These are phyloP conservation scores for Millerago galiae DNA, from an alignment of 805 yeast genomes.

Conservation along the genomic window DNA sequence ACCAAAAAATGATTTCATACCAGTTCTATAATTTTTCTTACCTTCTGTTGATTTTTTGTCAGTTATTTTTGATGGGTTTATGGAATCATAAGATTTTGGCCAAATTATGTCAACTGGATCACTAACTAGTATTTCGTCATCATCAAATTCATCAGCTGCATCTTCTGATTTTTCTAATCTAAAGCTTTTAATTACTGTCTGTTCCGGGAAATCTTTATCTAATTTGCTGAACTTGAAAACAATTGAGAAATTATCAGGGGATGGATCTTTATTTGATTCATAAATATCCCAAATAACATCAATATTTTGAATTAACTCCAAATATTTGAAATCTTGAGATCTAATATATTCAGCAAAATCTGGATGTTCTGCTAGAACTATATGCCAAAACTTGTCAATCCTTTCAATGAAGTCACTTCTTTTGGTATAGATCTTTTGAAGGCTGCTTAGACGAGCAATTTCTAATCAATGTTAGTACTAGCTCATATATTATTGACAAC, in stretches of 20 bases:
- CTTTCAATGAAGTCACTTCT: conserved; percentile 46
- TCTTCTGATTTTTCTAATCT: conserved; percentile 24
- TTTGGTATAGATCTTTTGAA: conserved; percentile 50
- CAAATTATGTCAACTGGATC: conserved; percentile 52
- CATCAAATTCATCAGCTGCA: conserved; percentile 37
- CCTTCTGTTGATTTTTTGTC: conserved; percentile 43
- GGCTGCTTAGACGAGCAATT: conserved; percentile 41
- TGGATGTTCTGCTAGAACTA: conserved; percentile 75
- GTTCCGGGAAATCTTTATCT: conserved; percentile 44
- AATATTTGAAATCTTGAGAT: conserved; percentile 67
- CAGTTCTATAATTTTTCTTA: conserved; percentile 56
- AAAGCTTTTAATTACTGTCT: conserved; percentile 57
- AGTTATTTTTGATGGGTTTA: conserved; percentile 48
- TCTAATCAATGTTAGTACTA: conserved; percentile 21
- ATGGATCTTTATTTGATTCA: conserved; percentile 27
- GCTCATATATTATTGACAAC: too few relatives aligned
- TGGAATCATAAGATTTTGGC: conserved; percentile 57
- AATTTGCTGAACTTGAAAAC: conserved; percentile 48
- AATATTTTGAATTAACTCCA: conserved; percentile 62
- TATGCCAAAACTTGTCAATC: conserved; percentile 82
- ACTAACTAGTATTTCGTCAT: conserved; percentile 51
- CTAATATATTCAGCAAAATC: conserved; percentile 78
- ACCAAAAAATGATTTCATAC: conserved; percentile 80
- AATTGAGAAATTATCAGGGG: conserved; percentile 53
- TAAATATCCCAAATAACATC: conserved; percentile 46